Evolutionary conservation across 306 rosid species (phyloP).

Genomic region (Casuarina glauca): DNA sequence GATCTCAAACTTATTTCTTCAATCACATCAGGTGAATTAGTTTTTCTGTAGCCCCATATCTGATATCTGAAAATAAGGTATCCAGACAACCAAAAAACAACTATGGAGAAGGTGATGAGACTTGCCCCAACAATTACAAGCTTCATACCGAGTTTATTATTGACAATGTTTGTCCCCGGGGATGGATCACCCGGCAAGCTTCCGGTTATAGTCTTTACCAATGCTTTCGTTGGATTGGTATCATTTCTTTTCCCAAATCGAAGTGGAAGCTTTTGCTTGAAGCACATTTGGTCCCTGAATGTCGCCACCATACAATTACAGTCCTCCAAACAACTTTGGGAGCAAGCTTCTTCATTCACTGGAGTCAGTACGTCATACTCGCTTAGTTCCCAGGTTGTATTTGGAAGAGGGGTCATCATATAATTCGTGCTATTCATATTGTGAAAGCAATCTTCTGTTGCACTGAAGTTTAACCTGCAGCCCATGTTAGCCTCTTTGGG

Average conservation of each 20-base stretch:
- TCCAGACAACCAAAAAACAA: neutral
- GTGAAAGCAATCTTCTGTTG: neutral
- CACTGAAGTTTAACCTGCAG: neutral
- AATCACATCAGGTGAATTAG: neutral
- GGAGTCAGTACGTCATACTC: neutral
- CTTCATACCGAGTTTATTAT: neutral
- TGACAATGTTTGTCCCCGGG: neutral
- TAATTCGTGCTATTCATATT: neutral
- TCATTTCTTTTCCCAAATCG: neutral
- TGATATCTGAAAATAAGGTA: neutral
- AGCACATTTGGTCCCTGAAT: slow-evolving; percentile 1
- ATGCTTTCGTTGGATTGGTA: neutral
- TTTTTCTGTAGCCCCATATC: neutral
- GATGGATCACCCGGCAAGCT: neutral
- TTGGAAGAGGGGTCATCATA: neutral
- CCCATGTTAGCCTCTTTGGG: neutral
- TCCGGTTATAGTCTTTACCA: neutral
- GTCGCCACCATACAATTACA: slow-evolving; percentile 1
- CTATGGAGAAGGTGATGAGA: neutral
- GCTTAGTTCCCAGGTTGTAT: neutral
- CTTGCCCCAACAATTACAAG: neutral
- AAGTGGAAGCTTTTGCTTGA: neutral
- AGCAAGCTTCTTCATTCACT: neutral
- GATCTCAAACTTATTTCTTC: slow-evolving; percentile 6
- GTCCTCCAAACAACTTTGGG: slow-evolving; percentile 1